Percentiles rank a stretch among this genome's conserved stretches.
Evolutionary conservation across 768 basidiomycete genomes (phyloP).

Genomic region (Auricularia sp.): DNA sequence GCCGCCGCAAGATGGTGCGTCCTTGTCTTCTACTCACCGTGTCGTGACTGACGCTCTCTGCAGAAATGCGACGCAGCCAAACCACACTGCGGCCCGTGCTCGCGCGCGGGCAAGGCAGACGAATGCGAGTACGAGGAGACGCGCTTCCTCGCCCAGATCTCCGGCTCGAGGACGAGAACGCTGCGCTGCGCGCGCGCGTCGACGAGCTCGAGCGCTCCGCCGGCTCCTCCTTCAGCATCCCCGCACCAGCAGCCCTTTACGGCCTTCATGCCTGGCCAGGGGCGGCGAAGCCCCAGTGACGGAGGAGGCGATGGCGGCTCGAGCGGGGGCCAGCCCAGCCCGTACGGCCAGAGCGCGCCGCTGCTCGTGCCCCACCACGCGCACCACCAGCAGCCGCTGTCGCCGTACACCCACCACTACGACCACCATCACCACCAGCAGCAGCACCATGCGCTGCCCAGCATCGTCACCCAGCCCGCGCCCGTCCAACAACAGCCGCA

Average conservation of each 20-base stretch:
- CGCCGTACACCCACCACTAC: neutral
- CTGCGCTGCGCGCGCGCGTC: neutral
- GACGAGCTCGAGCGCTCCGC: neutral
- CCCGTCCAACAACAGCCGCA: neutral
- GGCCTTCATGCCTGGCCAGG: neutral
- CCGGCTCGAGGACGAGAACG: neutral
- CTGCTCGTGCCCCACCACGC: neutral
- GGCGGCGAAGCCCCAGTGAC: neutral
- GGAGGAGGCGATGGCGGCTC: neutral
- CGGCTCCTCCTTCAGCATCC: neutral
- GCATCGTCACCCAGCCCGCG: neutral
- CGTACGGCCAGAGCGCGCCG: neutral
- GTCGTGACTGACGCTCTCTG: neutral
- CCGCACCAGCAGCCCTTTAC: neutral
- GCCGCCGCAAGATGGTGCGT: neutral
- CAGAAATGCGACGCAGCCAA: constrained; percentile 1
- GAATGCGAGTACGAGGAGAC: constrained; percentile 1
- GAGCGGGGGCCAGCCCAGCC: neutral
- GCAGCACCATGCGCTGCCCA: neutral
- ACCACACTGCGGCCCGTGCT: neutral
- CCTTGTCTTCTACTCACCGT: neutral
- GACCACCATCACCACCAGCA: neutral
- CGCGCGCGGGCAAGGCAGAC: neutral
- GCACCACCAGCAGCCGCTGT: neutral
- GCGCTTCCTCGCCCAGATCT: neutral